Base-by-base conservation (phyloP, 805 yeast species). In the Priceomyces medius region DNA sequence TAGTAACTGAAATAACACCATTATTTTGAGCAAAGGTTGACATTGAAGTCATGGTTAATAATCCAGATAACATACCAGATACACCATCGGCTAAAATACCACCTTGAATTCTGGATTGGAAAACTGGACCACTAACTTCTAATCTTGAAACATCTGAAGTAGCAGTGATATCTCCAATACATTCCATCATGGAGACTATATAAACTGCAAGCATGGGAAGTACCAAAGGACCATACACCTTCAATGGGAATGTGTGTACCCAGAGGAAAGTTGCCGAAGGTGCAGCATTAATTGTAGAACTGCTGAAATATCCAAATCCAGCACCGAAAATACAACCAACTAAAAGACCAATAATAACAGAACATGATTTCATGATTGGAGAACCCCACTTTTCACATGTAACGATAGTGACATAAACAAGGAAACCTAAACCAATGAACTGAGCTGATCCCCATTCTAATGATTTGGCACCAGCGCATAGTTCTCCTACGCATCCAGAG, bases 1-100 rank as follows among this genome's bases (percentile, higher is more conserved):
- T 88, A 37, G 97, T 90, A 61, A 90, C 75, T 31, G 95, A 83
- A 50, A 89, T 88, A 44, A 89, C 96, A 73, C 97, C 97, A 61
- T 90, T 90, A 67, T 90, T 90, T 66, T 89, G 97, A 10, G 97
- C 96, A 70, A 90, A 90, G 0, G 93, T 85, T 8, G 95, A 82
- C 80, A 88, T 73, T 43, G 97, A 96, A n/a, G 96, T 85, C 41
- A 85, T 68, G 16, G 96, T 88, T 76, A 80, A 76, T 34, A 89
- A 70, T 32, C 89, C 88, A 12, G 93, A 83, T 3, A 88, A 48
- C 17, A 84, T 53, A 46, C 96, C 90, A 59, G 85, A 85, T 50
- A 87, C 53, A 35, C 96, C 97, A 63, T 89, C 96, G 14, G 95
- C 93, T 26, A 89, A 72, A 35, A 89, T 78, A 64, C 96, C 97